These are phyloP conservation scores for Delitschia confertaspora DNA, from an alignment of 495 filamentous ascomycete species.

Conservation along the genomic window DNA sequence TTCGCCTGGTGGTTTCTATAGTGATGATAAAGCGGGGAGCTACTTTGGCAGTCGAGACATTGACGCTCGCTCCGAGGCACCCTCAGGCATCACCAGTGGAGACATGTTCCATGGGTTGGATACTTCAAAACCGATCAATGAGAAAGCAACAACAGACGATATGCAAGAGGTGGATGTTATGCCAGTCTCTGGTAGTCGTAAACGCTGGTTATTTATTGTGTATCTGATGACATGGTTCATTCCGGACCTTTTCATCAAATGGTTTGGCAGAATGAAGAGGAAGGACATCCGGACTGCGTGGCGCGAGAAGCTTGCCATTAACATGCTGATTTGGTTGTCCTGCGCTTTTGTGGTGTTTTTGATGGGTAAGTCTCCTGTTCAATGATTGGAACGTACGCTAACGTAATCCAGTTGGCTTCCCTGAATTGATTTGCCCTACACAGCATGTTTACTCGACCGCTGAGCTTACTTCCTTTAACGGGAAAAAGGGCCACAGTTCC, in stretches of 20 bases:
- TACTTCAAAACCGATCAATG: constrained; percentile 84
- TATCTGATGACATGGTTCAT: constrained; percentile 78
- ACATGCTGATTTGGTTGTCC: constrained; percentile 89
- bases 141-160: constrained; percentile 85
- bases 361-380: constrained; percentile 31
- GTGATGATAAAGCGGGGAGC: constrained; percentile 60
- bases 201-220: constrained; percentile 86
- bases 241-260: constrained; percentile 74
- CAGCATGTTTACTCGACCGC: constrained; percentile 76
- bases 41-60: constrained; percentile 80
- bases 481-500: constrained; percentile 53
- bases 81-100: constrained; percentile 73
- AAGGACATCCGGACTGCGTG: constrained; percentile 91
- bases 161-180: constrained; percentile 84
- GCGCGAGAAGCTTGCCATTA: constrained; percentile 97
- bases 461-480: constrained; percentile 66
- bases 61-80: constrained; percentile 83
- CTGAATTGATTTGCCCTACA: constrained; percentile 77
- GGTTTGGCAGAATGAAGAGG: constrained; percentile 75
- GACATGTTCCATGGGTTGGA: constrained; percentile 99
- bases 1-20: constrained; percentile 50
- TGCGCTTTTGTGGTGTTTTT: constrained; percentile 79
- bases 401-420: constrained; percentile 56
- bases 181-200: constrained; percentile 67
- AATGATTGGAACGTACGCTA: constrained; percentile 31